Conservation (phyloP, 164 flowering plant species). For the Platanus orientalis region DNA sequence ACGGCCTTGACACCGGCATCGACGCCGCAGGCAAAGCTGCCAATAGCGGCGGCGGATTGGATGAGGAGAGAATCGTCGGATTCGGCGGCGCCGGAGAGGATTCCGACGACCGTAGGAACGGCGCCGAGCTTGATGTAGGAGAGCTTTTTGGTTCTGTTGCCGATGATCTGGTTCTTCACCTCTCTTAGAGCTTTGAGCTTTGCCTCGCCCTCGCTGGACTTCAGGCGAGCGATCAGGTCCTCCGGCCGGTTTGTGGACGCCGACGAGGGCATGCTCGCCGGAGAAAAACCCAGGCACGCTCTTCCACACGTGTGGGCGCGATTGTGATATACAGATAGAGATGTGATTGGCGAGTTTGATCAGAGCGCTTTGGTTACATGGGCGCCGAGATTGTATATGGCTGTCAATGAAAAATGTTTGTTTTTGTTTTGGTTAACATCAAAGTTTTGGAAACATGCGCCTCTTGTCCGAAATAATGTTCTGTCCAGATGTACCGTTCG, state of each 20-base stretch:
- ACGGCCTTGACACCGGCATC: slow-evolving; percentile 83
- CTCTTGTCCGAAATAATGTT: too few species aligned
- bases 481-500: too few species aligned
- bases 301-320: too few species aligned
- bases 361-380: too few species aligned
- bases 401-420: too few species aligned
- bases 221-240: slow-evolving; percentile 49
- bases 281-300: too few species aligned
- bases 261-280: slow-evolving; percentile 45
- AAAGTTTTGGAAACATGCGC: too few species aligned
- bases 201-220: slow-evolving; percentile 34
- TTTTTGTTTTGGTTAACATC: too few species aligned
- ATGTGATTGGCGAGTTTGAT: too few species aligned
- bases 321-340: too few species aligned
- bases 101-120: slow-evolving; percentile 57
- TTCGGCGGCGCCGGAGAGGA: slow-evolving; percentile 32
- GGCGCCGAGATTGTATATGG: too few species aligned
- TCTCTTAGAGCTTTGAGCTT: slow-evolving; percentile 75
- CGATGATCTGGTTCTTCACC: slow-evolving; percentile 92
- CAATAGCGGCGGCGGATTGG: slow-evolving; percentile 83
- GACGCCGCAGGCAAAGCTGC: slow-evolving; percentile 92
- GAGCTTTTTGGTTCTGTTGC: slow-evolving; percentile 90
- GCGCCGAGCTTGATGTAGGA: slow-evolving; percentile 79
- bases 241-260: slow-evolving; percentile 33
- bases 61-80: slow-evolving; percentile 39